Evolutionary conservation across 73 alveolate species (phyloP).

Genomic region (Paraurostyla sp.): DNA sequence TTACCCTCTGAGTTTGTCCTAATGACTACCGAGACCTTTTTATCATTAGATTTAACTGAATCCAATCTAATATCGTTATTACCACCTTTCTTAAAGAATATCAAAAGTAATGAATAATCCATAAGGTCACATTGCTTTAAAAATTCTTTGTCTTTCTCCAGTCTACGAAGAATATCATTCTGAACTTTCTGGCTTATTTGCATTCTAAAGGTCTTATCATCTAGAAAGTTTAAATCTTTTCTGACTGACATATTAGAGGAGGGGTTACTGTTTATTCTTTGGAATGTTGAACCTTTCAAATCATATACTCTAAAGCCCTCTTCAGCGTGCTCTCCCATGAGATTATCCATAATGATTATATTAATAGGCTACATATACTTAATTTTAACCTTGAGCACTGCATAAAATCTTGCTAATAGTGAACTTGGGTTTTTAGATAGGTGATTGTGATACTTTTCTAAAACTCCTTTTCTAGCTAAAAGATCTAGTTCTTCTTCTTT

Average conservation of each 20-base stretch:
- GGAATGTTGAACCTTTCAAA: slow-evolving; percentile 56
- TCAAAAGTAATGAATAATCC: slow-evolving; percentile 53
- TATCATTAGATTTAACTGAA: neutral
- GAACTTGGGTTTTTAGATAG: slow-evolving; percentile 6
- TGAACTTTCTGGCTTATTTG: neutral
- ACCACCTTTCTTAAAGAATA: slow-evolving; percentile 2
- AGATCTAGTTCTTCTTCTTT: slow-evolving; percentile 52
- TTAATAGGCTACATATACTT: slow-evolving; percentile 53
- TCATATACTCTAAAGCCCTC: slow-evolving; percentile 61
- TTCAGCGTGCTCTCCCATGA: slow-evolving; percentile 40
- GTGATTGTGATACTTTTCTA: slow-evolving; percentile 55
- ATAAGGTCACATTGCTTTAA: slow-evolving; percentile 45
- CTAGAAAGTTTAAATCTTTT: slow-evolving; percentile 47
- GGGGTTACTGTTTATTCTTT: neutral
- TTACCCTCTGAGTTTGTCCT: slow-evolving; percentile 23
- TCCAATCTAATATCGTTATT: neutral
- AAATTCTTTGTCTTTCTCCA: slow-evolving; percentile 54
- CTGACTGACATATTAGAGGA: slow-evolving; percentile 15
- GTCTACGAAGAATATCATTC: slow-evolving; percentile 9
- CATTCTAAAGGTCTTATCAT: neutral
- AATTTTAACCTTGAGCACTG: slow-evolving; percentile 58
- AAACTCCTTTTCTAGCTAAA: slow-evolving; percentile 27
- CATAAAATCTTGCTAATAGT: slow-evolving; percentile 56
- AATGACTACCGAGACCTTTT: neutral
- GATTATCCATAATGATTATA: slow-evolving; percentile 64